Percentiles rank a stretch among this genome's conserved stretches.
These are phyloP conservation scores for Penicillium hordei DNA, from an alignment of 2,329 filamentous ascomycete genomes.

Conservation along the genomic window DNA sequence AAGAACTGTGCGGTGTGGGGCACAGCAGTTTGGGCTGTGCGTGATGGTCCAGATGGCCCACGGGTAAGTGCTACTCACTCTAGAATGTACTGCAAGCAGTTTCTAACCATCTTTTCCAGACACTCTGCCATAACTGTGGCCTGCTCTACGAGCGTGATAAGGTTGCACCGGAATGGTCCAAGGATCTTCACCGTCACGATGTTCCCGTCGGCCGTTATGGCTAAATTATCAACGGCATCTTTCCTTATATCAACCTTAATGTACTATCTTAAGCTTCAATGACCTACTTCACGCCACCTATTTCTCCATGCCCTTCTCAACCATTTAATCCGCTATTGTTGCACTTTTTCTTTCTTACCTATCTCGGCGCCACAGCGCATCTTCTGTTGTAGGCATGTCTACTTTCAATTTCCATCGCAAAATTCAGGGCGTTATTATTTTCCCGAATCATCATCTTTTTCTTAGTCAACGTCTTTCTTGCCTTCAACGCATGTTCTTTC, in stretches of 20 bases:
- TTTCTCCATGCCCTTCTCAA: neutral
- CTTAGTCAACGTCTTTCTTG: neutral
- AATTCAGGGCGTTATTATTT: neutral
- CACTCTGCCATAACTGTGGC: constrained; percentile 90
- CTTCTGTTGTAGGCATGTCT: neutral
- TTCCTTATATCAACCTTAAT: neutral
- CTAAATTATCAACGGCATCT: constrained; percentile 7
- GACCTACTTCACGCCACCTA: constrained; percentile 8
- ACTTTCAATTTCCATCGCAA: neutral
- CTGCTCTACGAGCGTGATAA: constrained; percentile 85
- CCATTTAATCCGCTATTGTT: constrained; percentile 3
- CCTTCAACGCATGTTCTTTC: neutral
- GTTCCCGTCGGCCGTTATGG: constrained; percentile 38
- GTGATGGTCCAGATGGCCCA: constrained; percentile 82
- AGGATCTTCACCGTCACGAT: constrained; percentile 62
- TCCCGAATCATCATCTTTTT: neutral
- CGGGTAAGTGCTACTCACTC: constrained; percentile 59
- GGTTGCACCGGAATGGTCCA: constrained; percentile 74
- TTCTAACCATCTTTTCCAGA: constrained; percentile 50
- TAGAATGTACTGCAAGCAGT: neutral
- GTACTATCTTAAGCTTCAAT: constrained; percentile 11
- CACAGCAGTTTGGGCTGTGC: constrained; percentile 87
- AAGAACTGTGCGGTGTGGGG: constrained; percentile 85
- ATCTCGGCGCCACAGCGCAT: constrained; percentile 3
- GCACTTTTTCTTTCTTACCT: neutral